phyloP scores from a whole-genome alignment of 352 stramenopile species.

The Phytophthora agathidicida region DNA sequence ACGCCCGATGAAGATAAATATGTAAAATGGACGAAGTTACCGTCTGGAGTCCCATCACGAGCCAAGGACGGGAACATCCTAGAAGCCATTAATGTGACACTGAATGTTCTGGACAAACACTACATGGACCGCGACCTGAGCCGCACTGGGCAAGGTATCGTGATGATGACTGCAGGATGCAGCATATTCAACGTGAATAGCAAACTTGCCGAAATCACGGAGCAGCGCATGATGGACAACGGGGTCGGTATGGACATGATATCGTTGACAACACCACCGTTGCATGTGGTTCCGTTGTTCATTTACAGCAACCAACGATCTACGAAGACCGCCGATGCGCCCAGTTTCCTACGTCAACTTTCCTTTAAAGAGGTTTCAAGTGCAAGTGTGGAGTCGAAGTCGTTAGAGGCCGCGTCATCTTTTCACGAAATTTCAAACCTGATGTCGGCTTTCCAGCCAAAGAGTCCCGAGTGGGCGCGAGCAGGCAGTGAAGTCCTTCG shows the following conservation, averaged over 20 bases:
- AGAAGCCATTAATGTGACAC: slow-evolving; percentile 98
- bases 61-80: slow-evolving; percentile 97
- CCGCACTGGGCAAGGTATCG: slow-evolving; percentile 95
- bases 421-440: slow-evolving; percentile 14
- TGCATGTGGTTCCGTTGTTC: slow-evolving; percentile 98
- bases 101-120: slow-evolving; percentile 99
- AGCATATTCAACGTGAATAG: slow-evolving; percentile 97
- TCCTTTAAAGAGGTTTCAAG: slow-evolving; percentile 22
- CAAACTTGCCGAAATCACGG: slow-evolving; percentile 94
- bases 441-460: slow-evolving; percentile 26
- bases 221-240: slow-evolving; percentile 99
- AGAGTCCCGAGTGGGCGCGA: slow-evolving; percentile 30
- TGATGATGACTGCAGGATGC: slow-evolving; percentile 95
- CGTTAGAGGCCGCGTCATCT: slow-evolving; percentile 22
- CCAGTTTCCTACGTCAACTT: slow-evolving; percentile 21
- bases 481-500: slow-evolving; percentile 13
- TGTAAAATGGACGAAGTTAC: slow-evolving; percentile 66
- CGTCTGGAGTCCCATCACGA: slow-evolving; percentile 85
- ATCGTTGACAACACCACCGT: slow-evolving; percentile 91
- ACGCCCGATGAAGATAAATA: slow-evolving; percentile 25
- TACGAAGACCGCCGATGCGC: slow-evolving; percentile 6
- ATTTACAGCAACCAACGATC: slow-evolving; percentile 68
- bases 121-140: slow-evolving; percentile 98
- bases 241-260: slow-evolving; percentile 99
- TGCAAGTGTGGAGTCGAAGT: slow-evolving; percentile 20